Percentiles rank a stretch among this genome's conserved stretches.
Conservation (phyloP, 352 stramenopile species). For the Phytophthora syringae region DNA sequence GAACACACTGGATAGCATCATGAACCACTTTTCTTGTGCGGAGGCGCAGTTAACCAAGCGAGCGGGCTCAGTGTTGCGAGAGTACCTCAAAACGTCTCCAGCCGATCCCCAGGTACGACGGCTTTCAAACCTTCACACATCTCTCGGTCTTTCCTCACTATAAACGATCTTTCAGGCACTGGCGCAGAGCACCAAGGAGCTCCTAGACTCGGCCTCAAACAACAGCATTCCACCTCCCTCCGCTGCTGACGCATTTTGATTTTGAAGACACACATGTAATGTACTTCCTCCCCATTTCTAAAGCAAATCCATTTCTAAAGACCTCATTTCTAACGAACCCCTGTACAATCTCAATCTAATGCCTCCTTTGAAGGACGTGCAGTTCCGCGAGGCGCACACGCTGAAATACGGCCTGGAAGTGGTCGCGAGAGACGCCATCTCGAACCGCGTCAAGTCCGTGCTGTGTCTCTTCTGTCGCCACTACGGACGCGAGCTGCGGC, state of each 20-base stretch:
- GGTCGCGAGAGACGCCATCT: constrained; percentile 34
- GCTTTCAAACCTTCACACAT: no score
- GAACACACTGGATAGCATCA: constrained; percentile 46
- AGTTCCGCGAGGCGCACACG: constrained; percentile 41
- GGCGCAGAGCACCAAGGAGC: constrained; percentile 49
- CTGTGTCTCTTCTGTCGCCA: constrained; percentile 64
- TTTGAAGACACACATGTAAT: no score
- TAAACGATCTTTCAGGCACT: constrained; percentile 35
- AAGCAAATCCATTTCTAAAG: no score
- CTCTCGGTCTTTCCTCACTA: no score
- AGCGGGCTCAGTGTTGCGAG: constrained; percentile 55
- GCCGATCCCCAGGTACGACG: constrained; percentile 33
- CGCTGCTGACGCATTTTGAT: constrained; percentile 29
- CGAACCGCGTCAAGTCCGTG: constrained; percentile 36
- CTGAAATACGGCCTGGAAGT: constrained; percentile 50
- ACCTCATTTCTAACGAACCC: no score
- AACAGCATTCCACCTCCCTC: constrained; percentile 6
- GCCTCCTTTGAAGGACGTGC: not conserved
- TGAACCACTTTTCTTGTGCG: constrained; percentile 67
- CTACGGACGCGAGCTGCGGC: constrained; percentile 52
- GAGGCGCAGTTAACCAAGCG: constrained; percentile 65
- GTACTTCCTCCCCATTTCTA: no score
- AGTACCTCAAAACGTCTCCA: constrained; percentile 52
- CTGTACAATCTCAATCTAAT: not conserved
- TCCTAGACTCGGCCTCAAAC: constrained; percentile 36